A percentile compares a stretch with the other conserved stretches of the same genome.
phyloP scores from a whole-genome alignment of 305 asterid genomes.

The Rubia tinctorum region DNA sequence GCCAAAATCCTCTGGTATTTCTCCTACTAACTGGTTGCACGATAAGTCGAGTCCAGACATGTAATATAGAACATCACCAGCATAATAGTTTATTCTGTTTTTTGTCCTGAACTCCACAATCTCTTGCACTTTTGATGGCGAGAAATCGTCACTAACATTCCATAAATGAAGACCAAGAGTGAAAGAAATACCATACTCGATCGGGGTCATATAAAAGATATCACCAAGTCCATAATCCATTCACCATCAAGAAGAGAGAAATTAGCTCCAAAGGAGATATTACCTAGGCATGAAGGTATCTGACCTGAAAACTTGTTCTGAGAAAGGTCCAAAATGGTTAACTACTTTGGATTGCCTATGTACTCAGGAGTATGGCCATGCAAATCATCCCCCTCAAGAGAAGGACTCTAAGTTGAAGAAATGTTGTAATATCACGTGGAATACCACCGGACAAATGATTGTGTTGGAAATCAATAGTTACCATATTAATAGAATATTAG shows the following conservation, averaged over 20 bases:
- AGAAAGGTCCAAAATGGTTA: constrained; percentile 25
- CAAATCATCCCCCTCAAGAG: constrained; percentile 12
- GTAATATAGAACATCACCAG: constrained; percentile 13
- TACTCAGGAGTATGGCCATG: constrained; percentile 16
- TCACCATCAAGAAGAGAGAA: background rate
- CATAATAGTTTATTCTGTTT: constrained; percentile 7
- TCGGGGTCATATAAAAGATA: background rate
- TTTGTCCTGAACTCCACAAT: constrained; percentile 23
- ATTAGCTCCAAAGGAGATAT: constrained; percentile 10
- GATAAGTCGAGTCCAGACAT: constrained; percentile 30
- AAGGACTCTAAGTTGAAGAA: constrained; percentile 8
- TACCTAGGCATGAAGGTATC: constrained; percentile 16
- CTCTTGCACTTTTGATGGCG: background rate
- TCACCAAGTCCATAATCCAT: constrained; percentile 2
- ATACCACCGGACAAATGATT: constrained; percentile 10
- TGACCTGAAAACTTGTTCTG: constrained; percentile 14
- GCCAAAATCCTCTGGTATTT: constrained; percentile 23
- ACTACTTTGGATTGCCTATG: background rate
- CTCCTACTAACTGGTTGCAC: constrained; percentile 20
- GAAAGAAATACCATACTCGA: background rate
- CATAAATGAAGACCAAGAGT: background rate
- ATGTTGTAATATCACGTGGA: constrained; percentile 8
- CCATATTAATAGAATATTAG: too few relatives aligned
- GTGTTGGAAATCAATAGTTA: background rate
- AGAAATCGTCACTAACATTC: background rate